These are phyloP conservation scores for Eragrostis tef DNA, from an alignment of 202 grass and related monocot species.

Conservation along the genomic window DNA sequence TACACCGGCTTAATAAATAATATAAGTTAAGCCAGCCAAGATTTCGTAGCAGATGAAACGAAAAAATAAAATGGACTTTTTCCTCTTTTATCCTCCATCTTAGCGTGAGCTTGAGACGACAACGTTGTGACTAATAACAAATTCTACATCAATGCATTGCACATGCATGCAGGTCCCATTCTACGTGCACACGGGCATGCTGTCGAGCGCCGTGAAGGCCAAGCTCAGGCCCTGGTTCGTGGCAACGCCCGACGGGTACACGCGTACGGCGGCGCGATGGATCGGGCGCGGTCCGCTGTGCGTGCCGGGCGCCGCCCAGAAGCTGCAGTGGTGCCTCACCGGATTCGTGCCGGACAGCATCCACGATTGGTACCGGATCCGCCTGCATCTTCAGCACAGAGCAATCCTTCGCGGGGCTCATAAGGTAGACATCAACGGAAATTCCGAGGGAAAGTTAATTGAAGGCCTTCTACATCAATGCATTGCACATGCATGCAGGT, in stretches of 20 bases:
- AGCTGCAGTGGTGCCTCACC: slow-evolving; percentile 37
- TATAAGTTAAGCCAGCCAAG: too few species aligned
- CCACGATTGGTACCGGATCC: slow-evolving; percentile 26
- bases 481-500: slow-evolving; percentile 30
- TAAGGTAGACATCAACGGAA: too few species aligned
- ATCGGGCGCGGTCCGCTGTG: slow-evolving; percentile 50
- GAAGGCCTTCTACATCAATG: too few species aligned
- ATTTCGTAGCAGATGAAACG: too few species aligned
- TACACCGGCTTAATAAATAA: too few species aligned
- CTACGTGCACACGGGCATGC: slow-evolving; percentile 59
- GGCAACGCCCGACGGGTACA: slow-evolving; percentile 46
- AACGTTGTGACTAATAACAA: too few species aligned
- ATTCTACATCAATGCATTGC: too few species aligned
- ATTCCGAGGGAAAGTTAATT: too few species aligned
- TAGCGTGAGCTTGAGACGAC: too few species aligned
- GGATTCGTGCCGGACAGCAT: slow-evolving; percentile 38
- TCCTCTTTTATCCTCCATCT: too few species aligned
- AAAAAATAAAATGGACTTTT: too few species aligned
- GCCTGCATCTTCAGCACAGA: slow-evolving; percentile 36
- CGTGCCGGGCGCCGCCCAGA: slow-evolving; percentile 47
- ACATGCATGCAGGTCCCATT: slow-evolving; percentile 46
- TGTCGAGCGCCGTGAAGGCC: slow-evolving; percentile 45
- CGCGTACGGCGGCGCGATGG: slow-evolving; percentile 36
- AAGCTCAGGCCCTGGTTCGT: slow-evolving; percentile 28
- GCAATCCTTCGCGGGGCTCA: slow-evolving; percentile 2